Percentiles rank a stretch among this genome's conserved stretches.
Evolutionary conservation across 192 early-diverging fungal species (phyloP).

Genomic region (Funneliformis geosporum): DNA sequence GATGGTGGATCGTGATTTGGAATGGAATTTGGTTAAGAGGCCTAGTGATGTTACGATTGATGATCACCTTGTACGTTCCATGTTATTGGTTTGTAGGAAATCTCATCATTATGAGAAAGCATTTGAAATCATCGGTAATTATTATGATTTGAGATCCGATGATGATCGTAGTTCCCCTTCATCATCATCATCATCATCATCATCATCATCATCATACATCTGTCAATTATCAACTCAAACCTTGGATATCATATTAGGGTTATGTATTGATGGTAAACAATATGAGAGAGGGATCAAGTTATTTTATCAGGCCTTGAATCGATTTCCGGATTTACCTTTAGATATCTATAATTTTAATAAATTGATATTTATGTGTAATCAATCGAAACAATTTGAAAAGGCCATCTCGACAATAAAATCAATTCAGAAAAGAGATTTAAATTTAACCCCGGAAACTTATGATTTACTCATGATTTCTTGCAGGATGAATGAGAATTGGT

Average conservation of each 20-base stretch:
- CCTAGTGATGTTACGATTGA: not conserved
- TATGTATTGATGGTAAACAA: not conserved
- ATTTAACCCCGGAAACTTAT: not conserved
- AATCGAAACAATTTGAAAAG: not conserved
- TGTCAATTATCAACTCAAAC: not conserved
- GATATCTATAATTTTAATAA: constrained; percentile 27
- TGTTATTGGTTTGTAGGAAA: constrained; percentile 16
- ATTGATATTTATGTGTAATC: not conserved
- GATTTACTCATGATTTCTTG: not conserved
- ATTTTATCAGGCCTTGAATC: constrained; percentile 11
- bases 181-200: not conserved
- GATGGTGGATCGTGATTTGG: not conserved
- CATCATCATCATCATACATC: not conserved
- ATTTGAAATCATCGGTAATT: not conserved
- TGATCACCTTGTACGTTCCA: constrained; percentile 17
- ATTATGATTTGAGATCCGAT: constrained; percentile 7
- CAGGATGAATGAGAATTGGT: not conserved
- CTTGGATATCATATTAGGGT: not conserved
- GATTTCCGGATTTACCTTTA: not conserved
- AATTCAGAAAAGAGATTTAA: not conserved
- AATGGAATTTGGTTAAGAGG: not conserved
- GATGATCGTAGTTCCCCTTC: no score
- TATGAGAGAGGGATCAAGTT: not conserved
- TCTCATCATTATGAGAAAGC: not conserved
- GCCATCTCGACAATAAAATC: not conserved